Evolutionary conservation across 2,329 filamentous ascomycete genomes (phyloP), one percentile per base, ranked within the genome.

Genomic region (Botrytis tulipae): DNA sequence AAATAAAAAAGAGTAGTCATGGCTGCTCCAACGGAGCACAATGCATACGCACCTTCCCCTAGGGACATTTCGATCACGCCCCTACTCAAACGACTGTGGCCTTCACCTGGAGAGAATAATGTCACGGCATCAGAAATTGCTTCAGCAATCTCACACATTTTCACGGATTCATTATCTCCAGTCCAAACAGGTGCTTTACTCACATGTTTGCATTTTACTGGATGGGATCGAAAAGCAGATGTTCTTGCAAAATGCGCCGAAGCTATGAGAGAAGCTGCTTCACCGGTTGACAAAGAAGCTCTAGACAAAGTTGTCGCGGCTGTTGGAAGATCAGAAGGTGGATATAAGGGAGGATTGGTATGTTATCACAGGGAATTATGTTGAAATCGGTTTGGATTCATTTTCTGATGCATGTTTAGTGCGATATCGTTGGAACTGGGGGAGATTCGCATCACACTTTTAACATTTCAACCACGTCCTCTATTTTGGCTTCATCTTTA

Each of bases 391-490:
- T 70, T n/a, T 37, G 29, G 32, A 29, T 16, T 67, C 35, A 40
- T 72, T 67, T 75, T 63, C 74, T 76, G 40, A 78, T 72, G 46
- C 22, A 37, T 37, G 62, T 20, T 69, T 71, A 90, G 85, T 90
- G 95, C 82, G 96, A 99, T 82, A 98, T 99, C 82, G 96, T 99
- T 74, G 96, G 96, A 78, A 99, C 96, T 12, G 96, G 96, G 77
- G 96, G 96, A 80, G 96, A 99, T 84, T 92, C 92, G 32, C 95
- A 98, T 86, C 94, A 97, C 83, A 99, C 96, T 48, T 99, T 97
- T 89, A 99, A 99, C 83, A 95, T 99, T 82, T 96, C 92, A 78
- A 99, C 96, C 7, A 97, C 96, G 10, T 90, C 96, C 3, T 97
- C 94, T 29, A 98, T 99, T 80, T 86, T 99, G 67, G 94, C 93